Evolutionary conservation across 257 asterid genomes (phyloP), one percentile per base, ranked within the genome.

Genomic region (Echites panduratus): DNA sequence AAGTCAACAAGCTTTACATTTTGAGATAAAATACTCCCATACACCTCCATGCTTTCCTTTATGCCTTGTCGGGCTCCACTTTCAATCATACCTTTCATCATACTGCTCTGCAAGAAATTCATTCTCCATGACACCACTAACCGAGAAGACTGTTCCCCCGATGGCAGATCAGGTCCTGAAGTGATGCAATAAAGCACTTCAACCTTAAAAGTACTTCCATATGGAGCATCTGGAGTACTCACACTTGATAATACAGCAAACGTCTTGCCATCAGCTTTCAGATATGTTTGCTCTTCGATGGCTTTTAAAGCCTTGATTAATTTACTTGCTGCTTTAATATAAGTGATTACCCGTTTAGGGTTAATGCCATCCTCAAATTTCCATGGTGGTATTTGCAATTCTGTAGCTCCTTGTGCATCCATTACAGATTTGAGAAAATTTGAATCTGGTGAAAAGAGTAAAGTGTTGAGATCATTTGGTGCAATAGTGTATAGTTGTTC

Each of bases 181-280:
- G 93, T 80, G 65, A 95, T 89, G 83, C 92, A 81, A 82, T 90
- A 92, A 76, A 92, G 97, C 70, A 95, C 87, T 84, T 95, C 98
- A 2, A 68, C 77, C 86, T 85, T 89, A 76, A 90, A 95, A 27
- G 82, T 82, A 82, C 87, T 79, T 71, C 99, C 98, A 20, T 89
- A 92, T 7, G 98, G 98, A 75, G 98, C 98, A 81, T 95, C 99
- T 14, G 97, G 99, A 66, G 98, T 95, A 80, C 90, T 86, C 78
- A 87, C 99, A 77, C 70, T 73, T 27, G 91, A 82, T 47, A 88
- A 82, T 66, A 95, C 88, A 45, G 91, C 89, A 85, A 86, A 92
- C 47, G 73, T 54, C 78, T 85, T 89, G 61, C 89, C 94, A 81
- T 95, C 97, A 43, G 90, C 94, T 87, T 83, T 90, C 82, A 92